Conservation (phyloP, 257 asterid genomes). For the Hygrophila difformis region DNA sequence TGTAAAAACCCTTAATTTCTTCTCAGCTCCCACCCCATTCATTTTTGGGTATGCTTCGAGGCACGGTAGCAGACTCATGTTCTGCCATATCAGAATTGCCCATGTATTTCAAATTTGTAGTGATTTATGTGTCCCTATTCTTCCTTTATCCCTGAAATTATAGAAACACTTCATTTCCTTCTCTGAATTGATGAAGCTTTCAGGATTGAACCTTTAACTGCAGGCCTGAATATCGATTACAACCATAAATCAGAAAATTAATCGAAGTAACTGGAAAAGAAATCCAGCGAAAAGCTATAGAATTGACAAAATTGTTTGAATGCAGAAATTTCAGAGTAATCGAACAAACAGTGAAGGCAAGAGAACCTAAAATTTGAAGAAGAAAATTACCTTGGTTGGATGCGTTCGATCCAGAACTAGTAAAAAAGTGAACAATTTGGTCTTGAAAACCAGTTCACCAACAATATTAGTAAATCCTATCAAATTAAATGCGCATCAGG, state of each 20-base stretch:
- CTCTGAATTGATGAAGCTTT: neutral
- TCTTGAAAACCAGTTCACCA: too few relatives aligned
- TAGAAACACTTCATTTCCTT: constrained; percentile 48
- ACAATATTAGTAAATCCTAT: too few relatives aligned
- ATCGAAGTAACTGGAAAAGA: neutral
- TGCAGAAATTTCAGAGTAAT: neutral
- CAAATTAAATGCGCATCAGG: too few relatives aligned
- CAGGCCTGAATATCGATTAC: neutral
- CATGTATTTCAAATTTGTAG: constrained; percentile 40
- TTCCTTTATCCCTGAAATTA: constrained; percentile 48
- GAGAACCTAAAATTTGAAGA: neutral
- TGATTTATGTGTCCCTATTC: constrained; percentile 50
- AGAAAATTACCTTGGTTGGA: neutral
- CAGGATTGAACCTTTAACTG: constrained; percentile 22
- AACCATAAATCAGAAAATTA: constrained; percentile 1
- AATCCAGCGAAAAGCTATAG: neutral
- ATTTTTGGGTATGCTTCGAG: constrained; percentile 48
- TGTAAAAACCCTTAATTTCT: constrained; percentile 60
- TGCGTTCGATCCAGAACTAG: neutral
- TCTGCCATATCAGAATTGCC: constrained; percentile 35
- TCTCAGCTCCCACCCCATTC: constrained; percentile 55
- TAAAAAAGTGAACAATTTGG: too few relatives aligned
- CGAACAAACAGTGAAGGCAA: neutral
- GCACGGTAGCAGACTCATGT: constrained; percentile 33
- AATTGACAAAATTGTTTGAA: constrained; percentile 1